phyloP scores from a whole-genome alignment of 83 land plant species.

The Thuja plicata region DNA sequence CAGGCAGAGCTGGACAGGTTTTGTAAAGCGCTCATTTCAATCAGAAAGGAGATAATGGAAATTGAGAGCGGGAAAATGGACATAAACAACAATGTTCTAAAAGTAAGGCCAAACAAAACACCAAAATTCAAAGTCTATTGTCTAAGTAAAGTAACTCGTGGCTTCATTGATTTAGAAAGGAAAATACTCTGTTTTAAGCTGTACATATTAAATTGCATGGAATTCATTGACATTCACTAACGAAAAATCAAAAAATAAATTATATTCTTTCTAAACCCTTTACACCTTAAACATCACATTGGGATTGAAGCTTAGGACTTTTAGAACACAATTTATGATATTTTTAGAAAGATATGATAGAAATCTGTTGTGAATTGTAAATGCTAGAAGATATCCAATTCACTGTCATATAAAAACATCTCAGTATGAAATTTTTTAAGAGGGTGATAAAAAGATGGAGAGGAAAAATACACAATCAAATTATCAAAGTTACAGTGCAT shows the following conservation, averaged over 20 bases:
- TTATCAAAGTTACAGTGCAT: neutral
- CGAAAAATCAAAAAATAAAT: neutral
- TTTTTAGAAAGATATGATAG: neutral
- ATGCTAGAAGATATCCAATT: neutral
- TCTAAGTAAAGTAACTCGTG: neutral
- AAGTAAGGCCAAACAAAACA: conserved; percentile 48
- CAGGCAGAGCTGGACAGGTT: conserved; percentile 99
- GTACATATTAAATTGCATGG: neutral
- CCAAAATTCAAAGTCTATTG: too few species aligned
- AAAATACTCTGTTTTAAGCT: neutral
- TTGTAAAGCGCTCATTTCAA: conserved; percentile 92
- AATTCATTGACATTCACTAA: neutral
- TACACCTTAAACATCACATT: neutral
- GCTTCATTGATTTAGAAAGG: neutral
- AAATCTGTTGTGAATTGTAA: neutral
- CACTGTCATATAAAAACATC: neutral
- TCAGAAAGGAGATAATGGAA: conserved; percentile 85
- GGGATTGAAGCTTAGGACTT: neutral
- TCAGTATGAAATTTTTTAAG: neutral
- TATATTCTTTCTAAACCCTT: neutral
- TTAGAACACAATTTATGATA: neutral
- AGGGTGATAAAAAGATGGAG: neutral
- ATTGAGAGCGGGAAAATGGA: conserved; percentile 89
- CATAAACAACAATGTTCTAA: conserved; percentile 84
- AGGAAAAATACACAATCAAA: neutral